Conservation (phyloP, 2,329 filamentous ascomycete genomes). For the Fusarium caatingaense region DNA sequence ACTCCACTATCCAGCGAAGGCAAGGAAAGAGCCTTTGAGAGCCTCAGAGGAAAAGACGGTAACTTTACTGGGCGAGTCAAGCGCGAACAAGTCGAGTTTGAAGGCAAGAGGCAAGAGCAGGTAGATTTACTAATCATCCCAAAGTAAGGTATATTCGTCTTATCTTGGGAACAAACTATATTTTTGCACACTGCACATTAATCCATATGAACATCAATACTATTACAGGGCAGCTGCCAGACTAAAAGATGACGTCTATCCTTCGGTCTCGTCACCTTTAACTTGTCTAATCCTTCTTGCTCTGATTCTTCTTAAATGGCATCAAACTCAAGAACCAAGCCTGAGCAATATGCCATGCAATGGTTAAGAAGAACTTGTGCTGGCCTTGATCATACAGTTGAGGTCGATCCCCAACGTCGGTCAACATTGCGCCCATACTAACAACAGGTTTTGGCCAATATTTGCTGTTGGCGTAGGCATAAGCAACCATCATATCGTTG, state of each 20-base stretch:
- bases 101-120: background rate
- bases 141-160: background rate
- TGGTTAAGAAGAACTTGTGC: conserved; percentile 48
- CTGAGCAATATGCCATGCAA: conserved; percentile 54
- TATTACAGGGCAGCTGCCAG: background rate
- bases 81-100: background rate
- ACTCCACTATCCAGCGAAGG: conserved; percentile 18
- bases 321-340: conserved; percentile 40
- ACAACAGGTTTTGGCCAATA: conserved; percentile 58
- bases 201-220: background rate
- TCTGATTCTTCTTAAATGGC: background rate
- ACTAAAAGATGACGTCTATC: background rate
- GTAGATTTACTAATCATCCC: background rate
- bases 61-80: conserved; percentile 12
- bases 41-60: conserved; percentile 19
- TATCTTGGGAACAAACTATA: background rate
- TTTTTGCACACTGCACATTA: background rate
- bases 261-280: background rate
- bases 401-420: conserved; percentile 62
- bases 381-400: conserved; percentile 57
- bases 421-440: conserved; percentile 57
- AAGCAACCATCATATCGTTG: conserved; percentile 66
- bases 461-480: conserved; percentile 56
- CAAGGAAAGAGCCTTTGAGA: conserved; percentile 5
- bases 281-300: background rate